phyloP scores from a whole-genome alignment of 345 rosid genomes.

The Carallia pectinifolia region DNA sequence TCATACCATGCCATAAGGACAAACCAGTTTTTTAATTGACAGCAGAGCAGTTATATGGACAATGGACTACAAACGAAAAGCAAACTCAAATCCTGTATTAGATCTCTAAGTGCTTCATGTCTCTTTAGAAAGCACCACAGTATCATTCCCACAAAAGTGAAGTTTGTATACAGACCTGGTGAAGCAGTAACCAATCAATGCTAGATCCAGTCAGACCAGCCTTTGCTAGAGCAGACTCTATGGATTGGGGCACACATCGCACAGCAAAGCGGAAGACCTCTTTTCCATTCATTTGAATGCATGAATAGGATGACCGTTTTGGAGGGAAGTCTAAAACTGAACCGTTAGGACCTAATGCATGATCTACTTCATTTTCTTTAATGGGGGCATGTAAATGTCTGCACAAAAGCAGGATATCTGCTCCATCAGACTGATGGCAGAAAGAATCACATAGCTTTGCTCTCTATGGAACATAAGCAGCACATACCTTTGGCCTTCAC shows the following conservation, averaged over 20 bases:
- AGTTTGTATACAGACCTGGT: constrained; percentile 52
- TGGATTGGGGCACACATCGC: constrained; percentile 74
- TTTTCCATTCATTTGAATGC: constrained; percentile 83
- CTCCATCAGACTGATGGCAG: constrained; percentile 11
- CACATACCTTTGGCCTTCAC: constrained; percentile 69
- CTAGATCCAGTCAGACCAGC: constrained; percentile 70
- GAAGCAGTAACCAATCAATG: constrained; percentile 93
- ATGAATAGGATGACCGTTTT: constrained; percentile 49
- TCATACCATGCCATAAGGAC: too few relatives aligned
- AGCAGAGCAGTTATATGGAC: too few relatives aligned
- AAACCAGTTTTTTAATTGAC: too few relatives aligned
- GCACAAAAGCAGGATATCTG: constrained; percentile 22
- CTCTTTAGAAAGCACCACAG: too few relatives aligned
- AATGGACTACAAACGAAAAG: too few relatives aligned
- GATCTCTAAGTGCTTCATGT: too few relatives aligned
- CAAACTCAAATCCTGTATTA: too few relatives aligned
- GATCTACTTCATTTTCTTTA: constrained; percentile 39
- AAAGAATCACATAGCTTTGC: constrained; percentile 10
- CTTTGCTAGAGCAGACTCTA: constrained; percentile 67
- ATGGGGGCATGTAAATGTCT: constrained; percentile 66
- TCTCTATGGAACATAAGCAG: constrained; percentile 8
- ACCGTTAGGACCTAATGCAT: constrained; percentile 57
- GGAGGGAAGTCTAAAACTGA: constrained; percentile 65
- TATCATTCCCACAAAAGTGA: neutral
- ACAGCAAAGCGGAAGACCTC: constrained; percentile 93